phyloP scores from a whole-genome alignment of 2,329 filamentous ascomycete genomes.

The Cercospora sp. region DNA sequence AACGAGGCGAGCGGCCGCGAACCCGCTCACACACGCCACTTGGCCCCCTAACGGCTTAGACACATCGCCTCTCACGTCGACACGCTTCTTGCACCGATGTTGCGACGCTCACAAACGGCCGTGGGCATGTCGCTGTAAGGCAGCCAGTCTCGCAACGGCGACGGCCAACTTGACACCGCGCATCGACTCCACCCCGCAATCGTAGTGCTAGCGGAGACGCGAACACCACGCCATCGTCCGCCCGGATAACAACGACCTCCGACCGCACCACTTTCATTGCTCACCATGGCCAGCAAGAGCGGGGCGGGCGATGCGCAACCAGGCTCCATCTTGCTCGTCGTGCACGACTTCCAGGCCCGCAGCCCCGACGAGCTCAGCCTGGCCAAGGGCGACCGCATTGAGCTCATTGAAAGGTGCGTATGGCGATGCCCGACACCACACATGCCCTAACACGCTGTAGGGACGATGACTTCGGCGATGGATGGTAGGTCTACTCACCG shows the following conservation, averaged over 20 bases:
- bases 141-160: not conserved
- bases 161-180: not conserved
- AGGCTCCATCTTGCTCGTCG: slow-evolving; percentile 59
- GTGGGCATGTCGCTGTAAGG: slow-evolving; percentile 6
- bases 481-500: slow-evolving; percentile 40
- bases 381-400: slow-evolving; percentile 78
- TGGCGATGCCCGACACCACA: not conserved
- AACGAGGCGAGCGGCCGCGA: not conserved
- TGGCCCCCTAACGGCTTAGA: not conserved
- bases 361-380: slow-evolving; percentile 92
- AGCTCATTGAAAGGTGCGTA: slow-evolving; percentile 68
- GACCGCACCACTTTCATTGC: not conserved
- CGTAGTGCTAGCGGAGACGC: not conserved
- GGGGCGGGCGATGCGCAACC: slow-evolving; percentile 33
- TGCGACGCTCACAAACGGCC: slow-evolving; percentile 3
- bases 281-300: slow-evolving; percentile 29
- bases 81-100: slow-evolving; percentile 5
- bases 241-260: not conserved
- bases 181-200: not conserved
- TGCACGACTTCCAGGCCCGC: slow-evolving; percentile 86
- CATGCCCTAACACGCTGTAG: slow-evolving; percentile 16
- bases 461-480: slow-evolving; percentile 86
- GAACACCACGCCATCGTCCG: not conserved
- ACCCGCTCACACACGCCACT: not conserved
- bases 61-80: not conserved